Evolutionary conservation across 768 basidiomycete species (phyloP), one percentile per base, ranked within the genome.

Genomic region (Pilatotrama ljubarskyi): DNA sequence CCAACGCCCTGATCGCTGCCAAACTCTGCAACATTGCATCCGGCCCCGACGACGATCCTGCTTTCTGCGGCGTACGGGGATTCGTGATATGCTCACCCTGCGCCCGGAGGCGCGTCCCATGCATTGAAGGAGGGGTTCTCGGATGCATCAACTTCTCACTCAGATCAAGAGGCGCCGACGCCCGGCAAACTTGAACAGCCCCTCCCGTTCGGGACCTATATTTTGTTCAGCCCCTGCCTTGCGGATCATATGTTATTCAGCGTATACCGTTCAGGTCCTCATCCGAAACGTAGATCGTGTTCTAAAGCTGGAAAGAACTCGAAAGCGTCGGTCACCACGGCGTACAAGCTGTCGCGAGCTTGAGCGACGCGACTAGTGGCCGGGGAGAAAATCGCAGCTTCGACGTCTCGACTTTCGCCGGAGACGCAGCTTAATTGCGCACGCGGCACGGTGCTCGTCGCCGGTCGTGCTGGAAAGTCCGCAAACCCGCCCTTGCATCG

Each of bases 361-460:
- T 49, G 24, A 18, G 20, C 35, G 38, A 42, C 35, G 13, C 44
- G n/a, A n/a, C n/a, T n/a, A n/a, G n/a, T 47, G 18, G 13, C 9
- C 43, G 40, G 17, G 10, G 47, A 38, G 18, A 47, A 49, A 57
- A 38, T 18, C 26, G 26, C 25, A 29, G n/a, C 47, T 55, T 57
- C 55, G 55, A 49, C 38, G 36, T 50, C 40, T 57, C 55, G 55
- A 49, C 47, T 49, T 49, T 47, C 18, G 17, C 47, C 38, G 20
- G 37, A 35, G 55, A 49, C 25, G 8, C 14, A 40, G 55, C 18
- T 37, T 22, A 49, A 50, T 49, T 49, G 37, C 38, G 25, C 25
- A 42, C 37, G 25, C 26, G 25, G 25, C 25, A 42, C 37, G n/a
- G 14, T 3, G n/a, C n/a, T 50, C 15, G 6, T 40, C 38, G n/a